Conservation (phyloP, 2,329 filamentous ascomycete species). For the Mycosphaerelloides madeirae region DNA sequence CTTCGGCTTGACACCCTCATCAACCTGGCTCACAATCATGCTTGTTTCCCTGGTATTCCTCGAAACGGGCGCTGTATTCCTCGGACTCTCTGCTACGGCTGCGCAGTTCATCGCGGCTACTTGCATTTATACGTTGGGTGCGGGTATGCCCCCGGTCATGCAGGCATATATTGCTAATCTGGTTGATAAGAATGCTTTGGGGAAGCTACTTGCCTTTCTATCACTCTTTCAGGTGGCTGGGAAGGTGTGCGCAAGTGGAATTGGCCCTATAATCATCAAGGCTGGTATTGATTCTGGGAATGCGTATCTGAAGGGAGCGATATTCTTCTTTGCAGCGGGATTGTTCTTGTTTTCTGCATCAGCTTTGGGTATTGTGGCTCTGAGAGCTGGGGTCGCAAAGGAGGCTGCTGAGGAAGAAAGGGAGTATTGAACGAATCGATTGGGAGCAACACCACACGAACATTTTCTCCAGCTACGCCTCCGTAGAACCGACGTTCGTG, state of each 20-base stretch:
- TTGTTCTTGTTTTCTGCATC: conserved; percentile 1
- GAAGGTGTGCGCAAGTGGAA: conserved; percentile 2
- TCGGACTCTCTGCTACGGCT: not conserved
- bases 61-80: conserved; percentile 36
- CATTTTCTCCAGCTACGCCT: no score
- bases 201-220: conserved; percentile 3
- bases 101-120: conserved; percentile 4
- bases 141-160: conserved; percentile 7
- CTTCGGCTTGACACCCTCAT: conserved; percentile 1
- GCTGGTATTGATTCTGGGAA: conserved; percentile 8
- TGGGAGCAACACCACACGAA: no score
- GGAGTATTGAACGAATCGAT: no score
- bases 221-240: conserved; percentile 7
- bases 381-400: not conserved
- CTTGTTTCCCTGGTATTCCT: conserved; percentile 31
- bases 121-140: conserved; percentile 6
- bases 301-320: conserved; percentile 4
- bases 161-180: conserved; percentile 9
- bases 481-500: no score
- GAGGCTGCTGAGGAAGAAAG: not conserved
- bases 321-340: conserved; percentile 7
- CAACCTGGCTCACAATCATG: conserved; percentile 7
- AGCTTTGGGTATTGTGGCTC: not conserved
- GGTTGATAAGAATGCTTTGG: conserved; percentile 1
- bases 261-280: conserved; percentile 5